Evolutionary conservation across 1,139 yeast genomes (phyloP).

Genomic region (Scheffersomyces stambukii): DNA sequence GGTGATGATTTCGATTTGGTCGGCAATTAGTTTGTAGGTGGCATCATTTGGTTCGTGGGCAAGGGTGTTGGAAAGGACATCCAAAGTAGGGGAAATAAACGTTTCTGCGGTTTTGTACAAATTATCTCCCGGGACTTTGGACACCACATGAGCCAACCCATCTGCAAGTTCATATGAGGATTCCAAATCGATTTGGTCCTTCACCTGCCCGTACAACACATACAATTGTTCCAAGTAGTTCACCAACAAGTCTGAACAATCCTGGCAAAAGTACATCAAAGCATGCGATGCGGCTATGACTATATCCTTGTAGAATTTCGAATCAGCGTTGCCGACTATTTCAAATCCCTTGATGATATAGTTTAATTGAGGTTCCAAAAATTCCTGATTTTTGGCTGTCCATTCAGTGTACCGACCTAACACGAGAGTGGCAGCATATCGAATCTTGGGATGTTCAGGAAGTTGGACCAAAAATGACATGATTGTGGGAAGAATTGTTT

Average conservation of each 20-base stretch:
- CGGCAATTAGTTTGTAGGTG: constrained; percentile 52
- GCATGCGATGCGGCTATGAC: constrained; percentile 90
- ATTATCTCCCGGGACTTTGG: constrained; percentile 42
- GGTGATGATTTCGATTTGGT: constrained; percentile 69
- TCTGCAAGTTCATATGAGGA: constrained; percentile 80
- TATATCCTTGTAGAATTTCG: constrained; percentile 42
- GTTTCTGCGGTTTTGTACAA: constrained; percentile 37
- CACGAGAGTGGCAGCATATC: constrained; percentile 90
- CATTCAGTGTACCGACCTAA: constrained; percentile 94
- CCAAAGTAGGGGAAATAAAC: constrained; percentile 68
- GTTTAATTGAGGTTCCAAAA: constrained; percentile 74
- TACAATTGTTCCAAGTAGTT: constrained; percentile 73
- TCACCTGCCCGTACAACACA: constrained; percentile 66
- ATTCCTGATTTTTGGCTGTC: constrained; percentile 84
- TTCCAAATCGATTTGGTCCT: constrained; percentile 53
- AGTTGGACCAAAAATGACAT: constrained; percentile 66
- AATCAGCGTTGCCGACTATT: constrained; percentile 14
- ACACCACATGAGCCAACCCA: constrained; percentile 83
- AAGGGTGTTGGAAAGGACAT: constrained; percentile 36
- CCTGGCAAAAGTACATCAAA: constrained; percentile 90
- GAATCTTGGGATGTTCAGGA: constrained; percentile 82
- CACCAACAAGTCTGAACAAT: constrained; percentile 69
- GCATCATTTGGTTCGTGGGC: constrained; percentile 7
- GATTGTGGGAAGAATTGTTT: constrained; percentile 68
- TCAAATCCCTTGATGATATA: constrained; percentile 81